Evolutionary conservation across 345 rosid species (phyloP).

Genomic region (Melastoma malabathricum): DNA sequence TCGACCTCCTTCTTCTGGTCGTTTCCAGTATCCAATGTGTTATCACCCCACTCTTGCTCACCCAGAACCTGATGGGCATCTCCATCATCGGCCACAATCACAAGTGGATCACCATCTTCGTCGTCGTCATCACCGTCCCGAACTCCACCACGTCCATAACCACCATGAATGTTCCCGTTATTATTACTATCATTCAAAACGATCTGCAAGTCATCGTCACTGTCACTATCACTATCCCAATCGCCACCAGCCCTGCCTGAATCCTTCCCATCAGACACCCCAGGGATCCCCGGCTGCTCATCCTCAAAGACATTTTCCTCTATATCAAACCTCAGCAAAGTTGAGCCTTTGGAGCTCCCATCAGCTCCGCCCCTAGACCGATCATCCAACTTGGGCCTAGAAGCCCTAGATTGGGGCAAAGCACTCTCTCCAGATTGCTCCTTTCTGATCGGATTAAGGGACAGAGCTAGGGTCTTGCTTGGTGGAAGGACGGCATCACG

Average conservation of each 20-base stretch:
- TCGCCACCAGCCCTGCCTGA: constrained; percentile 14
- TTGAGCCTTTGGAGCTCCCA: constrained; percentile 8
- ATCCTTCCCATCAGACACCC: constrained; percentile 20
- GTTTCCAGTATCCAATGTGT: constrained; percentile 18
- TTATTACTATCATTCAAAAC: constrained; percentile 68
- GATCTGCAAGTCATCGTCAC: constrained; percentile 92
- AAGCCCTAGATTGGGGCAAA: constrained; percentile 37
- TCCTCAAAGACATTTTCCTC: constrained; percentile 48
- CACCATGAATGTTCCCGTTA: constrained; percentile 33
- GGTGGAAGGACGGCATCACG: constrained; percentile 5
- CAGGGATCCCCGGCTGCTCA: constrained; percentile 41
- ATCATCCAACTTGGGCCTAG: constrained; percentile 7
- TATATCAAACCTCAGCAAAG: constrained; percentile 45
- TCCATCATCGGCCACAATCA: constrained; percentile 50
- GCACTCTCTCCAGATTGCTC: constrained; percentile 5
- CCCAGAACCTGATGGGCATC: constrained; percentile 43
- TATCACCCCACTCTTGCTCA: constrained; percentile 71
- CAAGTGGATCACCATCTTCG: constrained; percentile 63
- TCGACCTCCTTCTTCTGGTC: constrained; percentile 46
- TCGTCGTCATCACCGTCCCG: constrained; percentile 46
- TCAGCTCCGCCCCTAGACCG: background rate
- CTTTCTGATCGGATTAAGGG: constrained; percentile 1
- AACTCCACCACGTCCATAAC: constrained; percentile 29
- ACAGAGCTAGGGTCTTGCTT: background rate
- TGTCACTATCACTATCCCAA: constrained; percentile 63